phyloP scores from a whole-genome alignment of 139 green algal species.

The Deuterostichococcus epilithicus region DNA sequence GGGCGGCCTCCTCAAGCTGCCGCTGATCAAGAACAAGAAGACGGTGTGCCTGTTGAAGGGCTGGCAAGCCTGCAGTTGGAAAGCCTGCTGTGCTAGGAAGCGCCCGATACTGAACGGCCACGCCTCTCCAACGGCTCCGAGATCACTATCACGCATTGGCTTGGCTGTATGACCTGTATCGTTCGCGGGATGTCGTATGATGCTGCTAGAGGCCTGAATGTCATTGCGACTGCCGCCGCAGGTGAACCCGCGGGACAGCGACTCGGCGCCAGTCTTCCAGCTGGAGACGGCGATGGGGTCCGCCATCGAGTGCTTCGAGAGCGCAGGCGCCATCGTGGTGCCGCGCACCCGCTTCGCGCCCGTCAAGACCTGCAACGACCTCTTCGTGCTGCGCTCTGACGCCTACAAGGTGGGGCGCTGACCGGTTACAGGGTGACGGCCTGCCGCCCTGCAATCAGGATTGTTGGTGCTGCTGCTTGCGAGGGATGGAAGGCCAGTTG shows the following conservation, averaged over 20 bases:
- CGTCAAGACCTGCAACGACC: slow-evolving; percentile 91
- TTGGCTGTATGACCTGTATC: too few species aligned
- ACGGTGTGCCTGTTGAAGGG: slow-evolving; percentile 73
- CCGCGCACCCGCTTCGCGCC: slow-evolving; percentile 84
- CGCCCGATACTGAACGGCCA: too few species aligned
- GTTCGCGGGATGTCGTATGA: too few species aligned
- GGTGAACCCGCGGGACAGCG: slow-evolving; percentile 47
- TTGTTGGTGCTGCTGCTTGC: too few species aligned
- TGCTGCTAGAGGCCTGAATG: too few species aligned
- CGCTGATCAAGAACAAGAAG: slow-evolving; percentile 94
- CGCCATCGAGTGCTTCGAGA: slow-evolving; percentile 89
- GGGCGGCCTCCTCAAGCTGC: slow-evolving; percentile 67
- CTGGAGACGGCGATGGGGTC: slow-evolving; percentile 88
- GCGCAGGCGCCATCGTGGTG: slow-evolving; percentile 79
- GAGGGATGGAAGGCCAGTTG: too few species aligned
- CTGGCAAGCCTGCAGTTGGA: neutral
- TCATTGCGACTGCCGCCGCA: neutral
- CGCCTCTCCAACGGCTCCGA: too few species aligned
- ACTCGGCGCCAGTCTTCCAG: slow-evolving; percentile 75
- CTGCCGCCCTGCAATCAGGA: too few species aligned
- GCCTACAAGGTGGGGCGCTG: slow-evolving; percentile 27
- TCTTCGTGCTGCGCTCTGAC: slow-evolving; percentile 79
- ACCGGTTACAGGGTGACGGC: too few species aligned
- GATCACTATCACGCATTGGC: too few species aligned
- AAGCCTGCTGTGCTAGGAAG: too few species aligned